Conservation (phyloP, 1,139 yeast genomes). For the Hemisphaericaspora xylofermentans region DNA sequence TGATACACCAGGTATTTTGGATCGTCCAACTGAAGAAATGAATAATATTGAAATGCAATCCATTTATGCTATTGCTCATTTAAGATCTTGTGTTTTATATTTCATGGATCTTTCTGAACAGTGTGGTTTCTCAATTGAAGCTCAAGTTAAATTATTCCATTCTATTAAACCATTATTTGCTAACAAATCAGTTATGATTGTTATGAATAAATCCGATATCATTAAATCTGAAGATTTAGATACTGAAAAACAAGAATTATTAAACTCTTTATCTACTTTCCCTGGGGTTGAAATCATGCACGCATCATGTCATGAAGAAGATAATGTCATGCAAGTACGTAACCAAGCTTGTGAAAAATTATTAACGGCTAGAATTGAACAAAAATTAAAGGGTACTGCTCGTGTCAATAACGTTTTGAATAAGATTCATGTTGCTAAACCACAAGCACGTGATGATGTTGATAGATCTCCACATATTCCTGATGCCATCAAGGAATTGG, state of each 20-base stretch:
- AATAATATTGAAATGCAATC: slow-evolving; percentile 99
- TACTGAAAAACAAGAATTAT: slow-evolving; percentile 68
- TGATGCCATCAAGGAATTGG: slow-evolving; percentile 57
- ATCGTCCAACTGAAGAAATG: slow-evolving; percentile 99
- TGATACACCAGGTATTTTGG: slow-evolving; percentile 98
- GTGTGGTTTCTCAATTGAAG: slow-evolving; percentile 97
- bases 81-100: slow-evolving; percentile 92
- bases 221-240: slow-evolving; percentile 81
- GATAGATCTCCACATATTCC: slow-evolving; percentile 82
- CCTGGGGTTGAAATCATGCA: slow-evolving; percentile 91
- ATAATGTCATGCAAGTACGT: slow-evolving; percentile 92
- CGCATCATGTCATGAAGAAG: slow-evolving; percentile 92
- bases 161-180: slow-evolving; percentile 96
- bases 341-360: slow-evolving; percentile 97
- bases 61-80: slow-evolving; percentile 96
- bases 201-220: slow-evolving; percentile 92
- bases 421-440: slow-evolving; percentile 92
- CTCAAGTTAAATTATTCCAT: slow-evolving; percentile 94
- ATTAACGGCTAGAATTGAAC: slow-evolving; percentile 93
- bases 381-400: slow-evolving; percentile 90
- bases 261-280: slow-evolving; percentile 58
- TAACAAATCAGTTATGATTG: slow-evolving; percentile 93
- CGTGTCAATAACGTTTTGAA: slow-evolving; percentile 87
- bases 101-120: slow-evolving; percentile 98
- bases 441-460: slow-evolving; percentile 83